These are phyloP conservation scores for Diversispora eburnea DNA, from an alignment of 192 early-diverging fungal genomes.

Conservation along the genomic window DNA sequence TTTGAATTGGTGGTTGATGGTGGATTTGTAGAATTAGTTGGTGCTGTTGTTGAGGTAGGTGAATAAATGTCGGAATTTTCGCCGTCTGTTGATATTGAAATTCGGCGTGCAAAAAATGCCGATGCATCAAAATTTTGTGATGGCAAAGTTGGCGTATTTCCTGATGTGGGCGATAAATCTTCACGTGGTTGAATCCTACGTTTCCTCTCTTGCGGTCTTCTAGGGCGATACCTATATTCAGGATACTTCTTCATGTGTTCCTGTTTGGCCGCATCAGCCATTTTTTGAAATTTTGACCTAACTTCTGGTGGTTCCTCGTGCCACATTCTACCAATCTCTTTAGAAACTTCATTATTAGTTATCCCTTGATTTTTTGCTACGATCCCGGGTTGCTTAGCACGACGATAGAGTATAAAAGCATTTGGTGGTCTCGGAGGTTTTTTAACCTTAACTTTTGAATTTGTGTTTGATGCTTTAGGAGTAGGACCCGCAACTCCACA, in stretches of 20 bases:
- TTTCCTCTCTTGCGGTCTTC: constrained; percentile 19
- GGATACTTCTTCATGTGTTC: constrained; percentile 33
- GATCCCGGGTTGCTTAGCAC: constrained; percentile 29
- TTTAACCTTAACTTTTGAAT: constrained; percentile 10
- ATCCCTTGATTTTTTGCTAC: constrained; percentile 18
- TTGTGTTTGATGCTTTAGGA: background rate
- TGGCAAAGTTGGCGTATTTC: background rate
- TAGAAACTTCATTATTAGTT: constrained; percentile 32
- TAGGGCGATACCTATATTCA: constrained; percentile 26
- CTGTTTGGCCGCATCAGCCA: constrained; percentile 28
- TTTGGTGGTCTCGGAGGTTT: constrained; percentile 40
- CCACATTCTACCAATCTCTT: constrained; percentile 34
- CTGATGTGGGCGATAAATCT: background rate
- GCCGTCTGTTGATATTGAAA: constrained; percentile 15
- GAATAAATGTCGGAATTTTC: constrained; percentile 13
- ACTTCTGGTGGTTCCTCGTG: constrained; percentile 28
- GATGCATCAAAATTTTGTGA: constrained; percentile 9
- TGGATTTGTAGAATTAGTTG: too few species aligned
- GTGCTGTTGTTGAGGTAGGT: background rate
- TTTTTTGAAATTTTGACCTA: constrained; percentile 12
- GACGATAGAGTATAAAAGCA: constrained; percentile 36
- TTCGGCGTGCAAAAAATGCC: background rate
- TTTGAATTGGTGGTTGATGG: too few species aligned
- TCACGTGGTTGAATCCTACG: constrained; percentile 9
- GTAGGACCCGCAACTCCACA: constrained; percentile 19